phyloP scores from a whole-genome alignment of 495 filamentous ascomycete species.

The Jackrogersella minutella region DNA sequence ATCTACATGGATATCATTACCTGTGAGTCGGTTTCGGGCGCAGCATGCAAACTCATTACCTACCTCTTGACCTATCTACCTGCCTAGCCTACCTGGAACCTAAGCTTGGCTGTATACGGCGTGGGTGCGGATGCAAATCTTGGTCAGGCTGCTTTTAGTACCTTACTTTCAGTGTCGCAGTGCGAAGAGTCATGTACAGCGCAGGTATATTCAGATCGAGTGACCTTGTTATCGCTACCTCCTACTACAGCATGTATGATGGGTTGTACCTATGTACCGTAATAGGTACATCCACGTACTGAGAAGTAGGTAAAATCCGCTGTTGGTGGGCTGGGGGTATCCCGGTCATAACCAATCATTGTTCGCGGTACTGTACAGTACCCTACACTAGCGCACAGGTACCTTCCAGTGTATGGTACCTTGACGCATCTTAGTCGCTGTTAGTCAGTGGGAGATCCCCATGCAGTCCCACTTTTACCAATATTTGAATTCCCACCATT shows the following conservation, averaged over 20 bases:
- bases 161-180: slow-evolving; percentile 14
- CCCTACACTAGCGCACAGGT: slow-evolving; percentile 22
- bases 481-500: slow-evolving; percentile 47
- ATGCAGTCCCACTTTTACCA: slow-evolving; percentile 39
- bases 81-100: background rate
- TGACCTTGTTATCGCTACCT: slow-evolving; percentile 16
- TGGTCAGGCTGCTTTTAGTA: slow-evolving; percentile 20
- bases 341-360: slow-evolving; percentile 10
- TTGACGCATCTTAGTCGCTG: slow-evolving; percentile 29
- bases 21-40: slow-evolving; percentile 2
- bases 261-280: background rate
- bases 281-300: slow-evolving; percentile 16
- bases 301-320: slow-evolving; percentile 6
- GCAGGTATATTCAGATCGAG: slow-evolving; percentile 12
- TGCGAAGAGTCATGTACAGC: slow-evolving; percentile 21
- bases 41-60: background rate
- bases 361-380: slow-evolving; percentile 9
- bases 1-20: background rate
- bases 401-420: slow-evolving; percentile 24
- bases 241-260: background rate
- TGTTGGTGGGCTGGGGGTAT: slow-evolving; percentile 19
- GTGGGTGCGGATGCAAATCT: background rate
- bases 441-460: slow-evolving; percentile 41
- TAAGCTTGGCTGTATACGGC: slow-evolving; percentile 1
- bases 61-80: background rate